Evolutionary conservation across 306 rosid genomes (phyloP).

Genomic region (Prinsepia uniflora): DNA sequence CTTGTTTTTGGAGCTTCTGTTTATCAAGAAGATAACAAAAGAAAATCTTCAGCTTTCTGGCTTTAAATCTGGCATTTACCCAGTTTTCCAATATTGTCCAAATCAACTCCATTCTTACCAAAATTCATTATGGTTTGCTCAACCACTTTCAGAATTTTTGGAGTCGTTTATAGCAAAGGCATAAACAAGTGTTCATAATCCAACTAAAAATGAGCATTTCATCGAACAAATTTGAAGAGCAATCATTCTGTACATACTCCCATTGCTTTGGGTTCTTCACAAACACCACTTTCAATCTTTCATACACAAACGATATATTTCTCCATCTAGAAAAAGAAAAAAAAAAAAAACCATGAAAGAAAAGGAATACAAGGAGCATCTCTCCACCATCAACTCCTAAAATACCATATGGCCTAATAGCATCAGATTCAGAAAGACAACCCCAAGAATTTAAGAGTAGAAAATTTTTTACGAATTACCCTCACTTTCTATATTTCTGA

Average conservation of each 20-base stretch:
- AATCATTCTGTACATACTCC: constrained; percentile 35
- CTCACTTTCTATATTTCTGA: constrained; percentile 39
- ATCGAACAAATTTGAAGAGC: constrained; percentile 18
- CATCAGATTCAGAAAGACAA: constrained; percentile 31
- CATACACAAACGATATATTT: constrained; percentile 50
- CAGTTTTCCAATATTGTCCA: background rate
- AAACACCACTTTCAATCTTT: constrained; percentile 39
- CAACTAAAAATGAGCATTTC: background rate
- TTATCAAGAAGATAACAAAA: too few relatives aligned
- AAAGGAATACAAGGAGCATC: constrained; percentile 17
- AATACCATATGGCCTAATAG: constrained; percentile 17
- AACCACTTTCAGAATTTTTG: too few relatives aligned
- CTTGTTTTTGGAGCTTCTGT: background rate
- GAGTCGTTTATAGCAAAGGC: too few relatives aligned
- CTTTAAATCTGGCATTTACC: background rate
- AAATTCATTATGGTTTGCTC: too few relatives aligned
- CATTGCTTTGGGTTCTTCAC: constrained; percentile 42
- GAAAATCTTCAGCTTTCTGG: too few relatives aligned
- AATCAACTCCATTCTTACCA: background rate
- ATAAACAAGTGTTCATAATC: background rate
- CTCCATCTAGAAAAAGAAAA: constrained; percentile 44
- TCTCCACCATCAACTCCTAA: constrained; percentile 32
- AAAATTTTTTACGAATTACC: constrained; percentile 25
- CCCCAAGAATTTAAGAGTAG: constrained; percentile 39
- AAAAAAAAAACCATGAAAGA: background rate